phyloP scores from a whole-genome alignment of 1,139 yeast species.

The Diutina neorugosa region DNA sequence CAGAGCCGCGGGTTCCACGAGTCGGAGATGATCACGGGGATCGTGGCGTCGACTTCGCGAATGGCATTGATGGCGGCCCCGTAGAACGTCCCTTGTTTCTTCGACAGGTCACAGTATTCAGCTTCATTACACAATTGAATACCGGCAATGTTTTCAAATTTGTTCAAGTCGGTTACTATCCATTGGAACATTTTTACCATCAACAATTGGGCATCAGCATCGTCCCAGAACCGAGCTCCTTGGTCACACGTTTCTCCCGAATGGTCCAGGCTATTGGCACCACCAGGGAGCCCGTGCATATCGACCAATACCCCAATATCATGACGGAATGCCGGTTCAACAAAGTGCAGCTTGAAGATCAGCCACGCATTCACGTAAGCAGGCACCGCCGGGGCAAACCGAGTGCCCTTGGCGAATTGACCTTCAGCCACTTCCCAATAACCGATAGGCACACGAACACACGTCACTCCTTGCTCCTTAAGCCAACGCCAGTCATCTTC shows the following conservation, averaged over 20 bases:
- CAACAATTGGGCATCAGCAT: conserved; percentile 27
- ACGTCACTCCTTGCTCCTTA: conserved; percentile 50
- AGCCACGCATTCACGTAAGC: conserved; percentile 71
- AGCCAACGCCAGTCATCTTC: conserved; percentile 79
- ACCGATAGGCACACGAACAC: conserved; percentile 80
- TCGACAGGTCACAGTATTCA: conserved; percentile 40
- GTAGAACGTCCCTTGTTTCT: conserved; percentile 50
- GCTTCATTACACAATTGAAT: conserved; percentile 83
- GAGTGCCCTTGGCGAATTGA: conserved; percentile 41
- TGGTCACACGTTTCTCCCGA: conserved; percentile 51
- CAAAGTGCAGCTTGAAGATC: conserved; percentile 33
- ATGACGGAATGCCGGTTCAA: conserved; percentile 41
- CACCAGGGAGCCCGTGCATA: conserved; percentile 83
- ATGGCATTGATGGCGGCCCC: conserved; percentile 53
- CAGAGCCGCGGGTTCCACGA: conserved; percentile 89
- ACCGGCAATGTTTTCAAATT: conserved; percentile 61
- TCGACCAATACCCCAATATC: conserved; percentile 72
- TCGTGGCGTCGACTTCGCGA: conserved; percentile 36
- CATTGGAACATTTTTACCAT: conserved; percentile 44
- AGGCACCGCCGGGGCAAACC: conserved; percentile 38
- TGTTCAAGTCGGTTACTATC: conserved; percentile 47
- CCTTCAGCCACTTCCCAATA: conserved; percentile 80
- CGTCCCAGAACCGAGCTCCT: conserved; percentile 53
- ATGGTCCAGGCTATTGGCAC: conserved; percentile 78
- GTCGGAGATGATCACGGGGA: conserved; percentile 79